phyloP scores from a whole-genome alignment of 2,329 filamentous ascomycete genomes.

The Cadophora luteo-olivacea region DNA sequence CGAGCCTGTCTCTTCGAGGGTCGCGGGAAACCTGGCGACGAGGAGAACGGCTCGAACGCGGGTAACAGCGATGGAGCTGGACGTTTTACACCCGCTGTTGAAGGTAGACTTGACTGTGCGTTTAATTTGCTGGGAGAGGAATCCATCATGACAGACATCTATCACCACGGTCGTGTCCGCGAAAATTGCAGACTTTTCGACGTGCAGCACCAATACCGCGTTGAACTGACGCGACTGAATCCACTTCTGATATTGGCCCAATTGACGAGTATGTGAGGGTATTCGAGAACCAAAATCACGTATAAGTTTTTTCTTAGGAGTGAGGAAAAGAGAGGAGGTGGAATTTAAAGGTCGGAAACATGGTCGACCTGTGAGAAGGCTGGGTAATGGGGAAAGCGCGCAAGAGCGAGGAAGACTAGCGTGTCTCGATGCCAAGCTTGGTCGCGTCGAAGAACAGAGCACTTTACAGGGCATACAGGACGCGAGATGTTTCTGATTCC shows the following conservation, averaged over 20 bases:
- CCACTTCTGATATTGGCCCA: slow-evolving; percentile 30
- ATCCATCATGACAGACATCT: slow-evolving; percentile 44
- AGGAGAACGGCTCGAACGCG: slow-evolving; percentile 81
- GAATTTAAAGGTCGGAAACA: slow-evolving; percentile 40
- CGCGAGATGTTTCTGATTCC: slow-evolving; percentile 18
- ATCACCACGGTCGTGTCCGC: slow-evolving; percentile 22
- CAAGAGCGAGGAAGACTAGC: slow-evolving; percentile 26
- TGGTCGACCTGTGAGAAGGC: slow-evolving; percentile 37
- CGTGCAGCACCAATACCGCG: slow-evolving; percentile 34
- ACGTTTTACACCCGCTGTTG: slow-evolving; percentile 60
- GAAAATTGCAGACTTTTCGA: slow-evolving; percentile 30
- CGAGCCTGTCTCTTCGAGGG: slow-evolving; percentile 71
- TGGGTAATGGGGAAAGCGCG: slow-evolving; percentile 32
- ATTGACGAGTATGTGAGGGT: slow-evolving; percentile 17
- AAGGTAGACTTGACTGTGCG: slow-evolving; percentile 37
- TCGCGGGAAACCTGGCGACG: slow-evolving; percentile 74
- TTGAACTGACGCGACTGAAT: slow-evolving; percentile 29
- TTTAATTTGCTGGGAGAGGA: slow-evolving; percentile 46
- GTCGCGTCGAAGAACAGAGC: slow-evolving; percentile 3
- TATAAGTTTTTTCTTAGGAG: slow-evolving; percentile 20
- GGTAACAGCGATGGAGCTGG: slow-evolving; percentile 74
- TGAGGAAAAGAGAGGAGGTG: slow-evolving; percentile 27
- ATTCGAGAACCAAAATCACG: slow-evolving; percentile 23
- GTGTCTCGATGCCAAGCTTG: slow-evolving; percentile 15
- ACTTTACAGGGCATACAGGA: slow-evolving; percentile 15